Percentiles rank a stretch among this genome's conserved stretches.
Evolutionary conservation across 257 asterid species (phyloP).

Genomic region (Schizonepeta tenuifolia): DNA sequence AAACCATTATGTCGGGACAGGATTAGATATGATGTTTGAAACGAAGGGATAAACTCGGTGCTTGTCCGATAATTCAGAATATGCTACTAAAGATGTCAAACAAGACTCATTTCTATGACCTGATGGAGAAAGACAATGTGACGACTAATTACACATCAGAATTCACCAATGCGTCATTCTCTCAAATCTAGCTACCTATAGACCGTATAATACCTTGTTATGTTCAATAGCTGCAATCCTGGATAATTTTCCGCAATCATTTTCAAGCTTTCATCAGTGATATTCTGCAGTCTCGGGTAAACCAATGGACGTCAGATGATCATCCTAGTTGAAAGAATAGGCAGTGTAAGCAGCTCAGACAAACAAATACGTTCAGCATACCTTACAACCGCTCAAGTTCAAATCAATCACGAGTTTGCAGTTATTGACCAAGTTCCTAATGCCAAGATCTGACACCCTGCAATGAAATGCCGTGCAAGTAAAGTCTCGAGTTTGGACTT

Average conservation of each 20-base stretch:
- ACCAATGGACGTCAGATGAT: slow-evolving; percentile 36
- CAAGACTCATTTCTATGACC: too few species aligned
- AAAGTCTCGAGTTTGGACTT: slow-evolving; percentile 12
- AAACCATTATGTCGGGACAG: slow-evolving; percentile 8
- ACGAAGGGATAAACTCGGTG: slow-evolving; percentile 10
- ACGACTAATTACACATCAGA: not conserved
- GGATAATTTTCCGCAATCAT: slow-evolving; percentile 68
- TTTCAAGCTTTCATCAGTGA: slow-evolving; percentile 72
- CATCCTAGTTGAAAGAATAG: slow-evolving; percentile 29
- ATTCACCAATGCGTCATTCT: not conserved
- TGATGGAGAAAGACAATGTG: slow-evolving; percentile 4
- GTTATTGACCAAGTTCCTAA: slow-evolving; percentile 67
- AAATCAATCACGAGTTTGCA: slow-evolving; percentile 70
- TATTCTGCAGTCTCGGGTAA: slow-evolving; percentile 56
- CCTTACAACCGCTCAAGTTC: slow-evolving; percentile 97
- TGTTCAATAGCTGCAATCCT: slow-evolving; percentile 67
- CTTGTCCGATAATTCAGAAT: not conserved
- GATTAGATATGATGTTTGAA: slow-evolving; percentile 4
- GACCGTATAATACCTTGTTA: slow-evolving; percentile 69
- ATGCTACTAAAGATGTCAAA: too few species aligned
- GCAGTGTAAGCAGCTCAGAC: slow-evolving; percentile 12
- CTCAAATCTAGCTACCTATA: slow-evolving; percentile 8
- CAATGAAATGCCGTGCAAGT: slow-evolving; percentile 27
- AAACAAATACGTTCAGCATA: slow-evolving; percentile 35
- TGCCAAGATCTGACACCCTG: slow-evolving; percentile 88